Evolutionary conservation across 352 stramenopile genomes (phyloP).

Genomic region (Phytophthora cactorum): DNA sequence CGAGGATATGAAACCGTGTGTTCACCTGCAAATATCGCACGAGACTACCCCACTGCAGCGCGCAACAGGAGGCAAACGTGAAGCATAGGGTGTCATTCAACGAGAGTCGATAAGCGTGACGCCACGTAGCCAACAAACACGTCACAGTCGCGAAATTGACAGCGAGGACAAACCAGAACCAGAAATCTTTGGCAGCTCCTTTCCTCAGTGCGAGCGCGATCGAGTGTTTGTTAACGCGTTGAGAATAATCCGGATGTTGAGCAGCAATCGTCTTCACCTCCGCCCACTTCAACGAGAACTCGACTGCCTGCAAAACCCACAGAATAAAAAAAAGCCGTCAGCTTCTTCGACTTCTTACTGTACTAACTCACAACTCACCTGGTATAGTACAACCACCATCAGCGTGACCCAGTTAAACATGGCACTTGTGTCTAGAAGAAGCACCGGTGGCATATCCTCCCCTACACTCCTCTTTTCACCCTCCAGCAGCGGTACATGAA

Average conservation of each 20-base stretch:
- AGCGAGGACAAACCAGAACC: slow-evolving; percentile 61
- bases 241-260: slow-evolving; percentile 5
- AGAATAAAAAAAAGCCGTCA: slow-evolving; percentile 8
- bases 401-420: slow-evolving; percentile 57
- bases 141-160: slow-evolving; percentile 61
- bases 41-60: slow-evolving; percentile 77
- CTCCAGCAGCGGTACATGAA: slow-evolving; percentile 30
- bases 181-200: slow-evolving; percentile 55
- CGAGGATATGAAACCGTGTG: slow-evolving; percentile 76
- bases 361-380: slow-evolving; percentile 36
- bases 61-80: slow-evolving; percentile 69
- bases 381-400: slow-evolving; percentile 47
- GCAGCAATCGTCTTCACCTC: slow-evolving; percentile 24
- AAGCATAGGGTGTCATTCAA: slow-evolving; percentile 65
- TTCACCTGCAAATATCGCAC: slow-evolving; percentile 80
- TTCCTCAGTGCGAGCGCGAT: slow-evolving; percentile 25
- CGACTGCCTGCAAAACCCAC: slow-evolving; percentile 33
- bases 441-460: slow-evolving; percentile 48
- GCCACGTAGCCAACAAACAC: slow-evolving; percentile 63
- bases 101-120: slow-evolving; percentile 57
- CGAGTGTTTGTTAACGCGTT: neutral
- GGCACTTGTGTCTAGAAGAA: slow-evolving; percentile 55
- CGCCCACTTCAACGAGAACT: slow-evolving; percentile 56
- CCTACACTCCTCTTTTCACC: slow-evolving; percentile 13
- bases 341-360: neutral